Evolutionary conservation across 1,139 yeast species (phyloP).

Genomic region (Protomyces arabidopsidicola): DNA sequence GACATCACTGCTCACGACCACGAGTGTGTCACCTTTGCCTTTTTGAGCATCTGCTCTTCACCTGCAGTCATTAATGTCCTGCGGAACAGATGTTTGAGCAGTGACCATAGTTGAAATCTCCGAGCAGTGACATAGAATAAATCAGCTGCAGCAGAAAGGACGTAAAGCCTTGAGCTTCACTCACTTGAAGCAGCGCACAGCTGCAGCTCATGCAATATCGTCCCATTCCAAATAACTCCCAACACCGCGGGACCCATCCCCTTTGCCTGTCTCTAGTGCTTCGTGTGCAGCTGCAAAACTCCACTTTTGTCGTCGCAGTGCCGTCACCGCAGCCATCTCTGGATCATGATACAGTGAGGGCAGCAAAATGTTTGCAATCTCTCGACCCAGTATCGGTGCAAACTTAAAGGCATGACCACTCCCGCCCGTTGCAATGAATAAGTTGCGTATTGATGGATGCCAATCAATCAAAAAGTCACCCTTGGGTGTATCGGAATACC

Average conservation of each 20-base stretch:
- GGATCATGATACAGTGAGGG: not conserved
- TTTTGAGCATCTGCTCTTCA: too few species aligned
- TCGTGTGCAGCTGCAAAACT: not conserved
- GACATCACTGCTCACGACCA: too few species aligned
- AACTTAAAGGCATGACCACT: constrained; percentile 41
- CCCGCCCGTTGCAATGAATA: constrained; percentile 48
- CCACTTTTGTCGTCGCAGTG: constrained; percentile 2
- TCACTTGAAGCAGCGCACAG: not conserved
- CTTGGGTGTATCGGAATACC: constrained; percentile 48
- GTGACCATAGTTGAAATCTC: too few species aligned
- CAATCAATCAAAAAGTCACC: constrained; percentile 45
- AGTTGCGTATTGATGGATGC: constrained; percentile 42
- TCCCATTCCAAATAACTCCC: constrained; percentile 10
- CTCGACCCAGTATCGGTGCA: constrained; percentile 22
- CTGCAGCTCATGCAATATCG: not conserved
- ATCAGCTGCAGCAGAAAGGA: too few species aligned
- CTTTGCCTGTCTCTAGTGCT: not conserved
- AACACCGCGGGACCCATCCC: constrained; percentile 21
- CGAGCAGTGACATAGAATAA: too few species aligned
- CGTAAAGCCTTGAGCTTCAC: too few species aligned
- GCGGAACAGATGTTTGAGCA: too few species aligned
- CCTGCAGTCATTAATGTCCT: too few species aligned
- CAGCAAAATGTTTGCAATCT: constrained; percentile 9
- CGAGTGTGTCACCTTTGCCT: too few species aligned
- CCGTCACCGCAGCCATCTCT: not conserved